Evolutionary conservation across 768 basidiomycete species (phyloP), one percentile per base, ranked within the genome.

Genomic region (Panellus pusillus): DNA sequence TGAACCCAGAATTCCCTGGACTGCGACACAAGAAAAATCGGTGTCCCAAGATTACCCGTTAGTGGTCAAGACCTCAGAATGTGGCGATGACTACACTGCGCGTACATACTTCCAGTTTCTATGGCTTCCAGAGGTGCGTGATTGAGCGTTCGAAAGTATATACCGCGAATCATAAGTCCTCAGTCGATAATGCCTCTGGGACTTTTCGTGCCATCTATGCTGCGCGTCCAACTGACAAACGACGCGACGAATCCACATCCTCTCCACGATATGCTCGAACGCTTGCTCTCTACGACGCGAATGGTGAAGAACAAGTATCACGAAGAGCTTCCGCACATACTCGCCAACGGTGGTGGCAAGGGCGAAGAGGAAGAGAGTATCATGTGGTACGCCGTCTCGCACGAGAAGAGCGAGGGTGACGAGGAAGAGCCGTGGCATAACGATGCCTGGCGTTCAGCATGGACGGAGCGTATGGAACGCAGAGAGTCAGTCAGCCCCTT

Each of bases 51-150:
- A 86, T 18, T 85, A 75, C 59, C 86, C 83, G 3, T 80, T 87
- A 40, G 73, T 76, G 18, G 40, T 74, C 31, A 57, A 68, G 41
- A 58, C 71, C 11, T 14, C 7, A 38, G 81, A 83, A 60, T 71
- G 75, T 0, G 72, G 78, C 15, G 84, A 82, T 15, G 78, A 85
- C 57, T 83, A 78, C 62, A 76, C 85, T 19, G 74, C 73, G 3
- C 74, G 84, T n/a, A 82, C 75, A 3, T 91, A 90, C 66, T 78
- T 87, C 41, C 87, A 89, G 61, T 88, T 85, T 60, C 75, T 91
- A 7, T 91, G 88, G 87, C 76, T 90, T 39, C 88, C 89, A 42
- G 80, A 89, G 71, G 89, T 89, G 59, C 47, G 44, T 43, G 6
- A 2, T 2, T 15, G 14, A 6, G 24, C 24, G 24, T 24, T 24